phyloP scores from a whole-genome alignment of 805 yeast species.

The Cyberlindnera euphorbiiphila region DNA sequence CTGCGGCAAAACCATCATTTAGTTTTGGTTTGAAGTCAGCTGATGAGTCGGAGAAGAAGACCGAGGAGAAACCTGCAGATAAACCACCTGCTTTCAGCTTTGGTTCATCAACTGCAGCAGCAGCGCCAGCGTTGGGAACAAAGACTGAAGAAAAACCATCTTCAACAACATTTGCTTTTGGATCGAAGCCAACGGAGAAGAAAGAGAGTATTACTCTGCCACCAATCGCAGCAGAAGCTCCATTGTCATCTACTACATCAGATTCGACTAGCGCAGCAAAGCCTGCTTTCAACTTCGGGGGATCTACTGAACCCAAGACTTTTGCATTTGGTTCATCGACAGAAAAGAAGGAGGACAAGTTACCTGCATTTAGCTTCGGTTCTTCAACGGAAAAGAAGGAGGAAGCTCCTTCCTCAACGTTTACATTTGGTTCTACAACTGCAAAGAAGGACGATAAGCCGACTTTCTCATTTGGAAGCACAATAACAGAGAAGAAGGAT shows the following conservation, averaged over 20 bases:
- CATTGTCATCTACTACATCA: not conserved
- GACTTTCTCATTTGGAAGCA: slow-evolving; percentile 8
- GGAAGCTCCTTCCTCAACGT: no score
- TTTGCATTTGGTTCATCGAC: slow-evolving; percentile 11
- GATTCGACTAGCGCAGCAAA: not conserved
- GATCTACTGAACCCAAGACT: not conserved
- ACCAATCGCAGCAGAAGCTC: not conserved
- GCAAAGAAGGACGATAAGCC: slow-evolving; percentile 12
- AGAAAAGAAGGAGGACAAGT: not conserved
- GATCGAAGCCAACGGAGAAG: slow-evolving; percentile 6
- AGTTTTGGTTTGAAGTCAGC: slow-evolving; percentile 10
- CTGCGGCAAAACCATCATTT: slow-evolving; percentile 8
- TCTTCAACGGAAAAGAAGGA: slow-evolving; percentile 5
- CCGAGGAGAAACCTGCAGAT: slow-evolving; percentile 1
- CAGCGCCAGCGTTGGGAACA: slow-evolving; percentile 17
- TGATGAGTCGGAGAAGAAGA: slow-evolving; percentile 6
- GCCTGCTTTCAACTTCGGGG: slow-evolving; percentile 2
- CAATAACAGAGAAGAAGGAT: slow-evolving; percentile 3
- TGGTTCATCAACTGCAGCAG: slow-evolving; percentile 10
- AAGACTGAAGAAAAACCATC: not conserved
- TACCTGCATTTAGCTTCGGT: slow-evolving; percentile 5
- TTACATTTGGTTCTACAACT: not conserved
- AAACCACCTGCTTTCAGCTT: slow-evolving; percentile 4
- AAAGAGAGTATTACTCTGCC: not conserved
- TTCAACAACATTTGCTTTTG: slow-evolving; percentile 5